Percentiles rank a stretch among this genome's conserved stretches.
phyloP scores from a whole-genome alignment of 805 yeast genomes.

The Candida namnaoensis region DNA sequence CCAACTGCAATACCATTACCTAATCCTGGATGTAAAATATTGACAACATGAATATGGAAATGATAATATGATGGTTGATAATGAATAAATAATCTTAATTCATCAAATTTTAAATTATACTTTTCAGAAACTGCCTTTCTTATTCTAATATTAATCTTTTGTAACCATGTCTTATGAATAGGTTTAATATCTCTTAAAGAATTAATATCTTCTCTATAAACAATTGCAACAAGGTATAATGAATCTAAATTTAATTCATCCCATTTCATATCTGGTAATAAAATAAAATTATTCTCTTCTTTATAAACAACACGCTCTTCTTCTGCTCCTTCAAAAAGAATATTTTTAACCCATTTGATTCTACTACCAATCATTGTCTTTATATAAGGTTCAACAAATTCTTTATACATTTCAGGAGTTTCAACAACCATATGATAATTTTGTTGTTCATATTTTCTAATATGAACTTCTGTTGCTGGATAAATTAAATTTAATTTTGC shows the following conservation, averaged over 20 bases:
- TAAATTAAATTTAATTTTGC: slow-evolving; percentile 71
- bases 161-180: slow-evolving; percentile 51
- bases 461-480: slow-evolving; percentile 86
- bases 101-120: slow-evolving; percentile 42
- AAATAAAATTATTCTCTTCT: slow-evolving; percentile 55
- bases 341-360: slow-evolving; percentile 85
- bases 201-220: slow-evolving; percentile 56
- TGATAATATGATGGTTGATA: slow-evolving; percentile 96
- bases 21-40: slow-evolving; percentile 58
- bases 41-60: slow-evolving; percentile 86
- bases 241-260: slow-evolving; percentile 64
- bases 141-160: slow-evolving; percentile 35
- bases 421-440: slow-evolving; percentile 58
- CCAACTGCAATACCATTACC: slow-evolving; percentile 67
- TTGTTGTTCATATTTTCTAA: slow-evolving; percentile 64
- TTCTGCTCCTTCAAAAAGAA: slow-evolving; percentile 74
- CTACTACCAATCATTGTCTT: slow-evolving; percentile 68
- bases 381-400: slow-evolving; percentile 66
- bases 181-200: slow-evolving; percentile 67
- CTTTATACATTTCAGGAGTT: slow-evolving; percentile 67
- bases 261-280: slow-evolving; percentile 97
- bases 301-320: slow-evolving; percentile 70
- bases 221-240: slow-evolving; percentile 72
- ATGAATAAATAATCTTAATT: slow-evolving; percentile 74
- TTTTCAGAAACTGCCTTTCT: slow-evolving; percentile 34